These are phyloP conservation scores for Zostera marina DNA, from an alignment of 116 monocot species.

Conservation along the genomic window DNA sequence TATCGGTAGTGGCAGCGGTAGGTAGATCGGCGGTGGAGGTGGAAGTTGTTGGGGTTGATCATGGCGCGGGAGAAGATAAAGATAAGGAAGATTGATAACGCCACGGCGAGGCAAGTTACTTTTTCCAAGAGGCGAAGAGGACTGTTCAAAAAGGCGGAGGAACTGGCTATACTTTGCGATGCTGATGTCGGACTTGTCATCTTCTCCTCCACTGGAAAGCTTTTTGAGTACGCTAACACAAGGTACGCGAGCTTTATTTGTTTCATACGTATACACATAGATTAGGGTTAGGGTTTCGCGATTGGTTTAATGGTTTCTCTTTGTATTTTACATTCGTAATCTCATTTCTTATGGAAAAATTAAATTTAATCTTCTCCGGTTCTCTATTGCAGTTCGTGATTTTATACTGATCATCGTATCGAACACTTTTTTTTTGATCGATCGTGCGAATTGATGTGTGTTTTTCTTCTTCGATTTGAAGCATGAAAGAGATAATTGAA, in stretches of 20 bases:
- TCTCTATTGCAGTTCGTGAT: no score
- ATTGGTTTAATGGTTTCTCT: no score
- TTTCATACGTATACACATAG: no score
- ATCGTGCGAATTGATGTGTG: no score
- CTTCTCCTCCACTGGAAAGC: slow-evolving; percentile 21
- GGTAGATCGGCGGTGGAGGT: neutral
- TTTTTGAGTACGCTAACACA: slow-evolving; percentile 19
- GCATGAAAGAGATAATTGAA: slow-evolving; percentile 55
- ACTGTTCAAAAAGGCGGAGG: slow-evolving; percentile 32
- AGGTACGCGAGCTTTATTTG: no score
- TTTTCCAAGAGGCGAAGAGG: slow-evolving; percentile 30
- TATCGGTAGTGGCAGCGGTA: neutral
- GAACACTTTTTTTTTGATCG: no score
- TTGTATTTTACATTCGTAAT: no score
- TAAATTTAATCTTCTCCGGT: no score
- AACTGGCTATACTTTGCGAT: slow-evolving; percentile 26
- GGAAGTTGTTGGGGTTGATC: no score
- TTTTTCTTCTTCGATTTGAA: slow-evolving; percentile 9
- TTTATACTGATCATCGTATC: no score
- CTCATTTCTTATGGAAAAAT: no score
- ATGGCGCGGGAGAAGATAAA: slow-evolving; percentile 36
- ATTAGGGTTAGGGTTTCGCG: no score
- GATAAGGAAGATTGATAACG: slow-evolving; percentile 31
- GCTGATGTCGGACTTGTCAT: slow-evolving; percentile 19
- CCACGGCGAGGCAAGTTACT: slow-evolving; percentile 26